Base-by-base conservation (phyloP, 768 basidiomycete genomes). In the Cystoderma amianthinum region DNA sequence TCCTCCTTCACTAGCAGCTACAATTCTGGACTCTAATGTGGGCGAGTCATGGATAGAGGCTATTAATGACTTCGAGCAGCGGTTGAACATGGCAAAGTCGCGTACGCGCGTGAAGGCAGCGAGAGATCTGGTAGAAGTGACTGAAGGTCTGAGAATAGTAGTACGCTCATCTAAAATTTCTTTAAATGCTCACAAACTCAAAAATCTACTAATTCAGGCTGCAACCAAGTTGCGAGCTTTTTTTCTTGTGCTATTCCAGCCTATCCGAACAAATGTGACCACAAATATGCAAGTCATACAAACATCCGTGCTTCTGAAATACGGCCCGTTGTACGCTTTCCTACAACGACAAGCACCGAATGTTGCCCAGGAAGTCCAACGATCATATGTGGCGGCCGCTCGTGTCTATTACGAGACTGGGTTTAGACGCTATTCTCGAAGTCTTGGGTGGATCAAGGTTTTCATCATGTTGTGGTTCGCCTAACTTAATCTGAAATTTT, bases 321-420 rank as follows among this genome's bases (percentile, higher is more conserved):
- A 91, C 56, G 74, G 72, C 36, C 67, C 85, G 5, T 69, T 98
- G 43, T 97, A 81, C 52, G 73, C 74, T 1, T 99, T 98, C 56
- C 69, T 99, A 25, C 80, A 84, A 47, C 80, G 89, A 2, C 86
- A 92, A 46, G 86, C 86, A 4, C 72, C 82, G 6, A 71, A 71
- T 23, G 85, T 93, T 21, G 93, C 96, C 2, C 73, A 74, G 35
- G 94, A 98, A 59, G 66, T 99, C 17, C 91, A 92, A 57, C 71
- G 90, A 39, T 82, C 88, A 2, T 99, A 99, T 58, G 65, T 85
- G 20, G 76, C 76, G 23, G 78, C 86, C 19, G 85, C 88, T 11
- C 80, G 93, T 30, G 75, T 88, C 16, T 99, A 96, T 58, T 97
- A 92, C 45, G 96, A 99, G 63, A 98, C 96, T 16, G 90, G 85